Conservation (phyloP, 352 stramenopile genomes). For the Globisporangium emineosum region DNA sequence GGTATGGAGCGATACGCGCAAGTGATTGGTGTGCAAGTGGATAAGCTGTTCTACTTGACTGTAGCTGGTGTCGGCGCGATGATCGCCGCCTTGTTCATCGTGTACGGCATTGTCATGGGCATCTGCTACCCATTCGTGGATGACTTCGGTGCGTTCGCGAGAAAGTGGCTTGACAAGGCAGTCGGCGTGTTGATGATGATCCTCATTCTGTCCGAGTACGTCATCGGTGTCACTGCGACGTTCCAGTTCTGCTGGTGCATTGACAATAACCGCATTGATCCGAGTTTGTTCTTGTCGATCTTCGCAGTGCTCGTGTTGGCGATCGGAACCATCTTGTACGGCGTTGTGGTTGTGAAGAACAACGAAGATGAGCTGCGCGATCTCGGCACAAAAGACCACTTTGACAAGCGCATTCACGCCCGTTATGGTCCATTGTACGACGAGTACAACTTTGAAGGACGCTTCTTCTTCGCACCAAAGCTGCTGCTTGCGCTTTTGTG, state of each 20-base stretch:
- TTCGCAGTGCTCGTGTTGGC: slow-evolving; percentile 66
- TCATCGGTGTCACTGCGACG: slow-evolving; percentile 72
- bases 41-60: slow-evolving; percentile 85
- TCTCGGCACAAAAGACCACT: slow-evolving; percentile 79
- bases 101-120: slow-evolving; percentile 46
- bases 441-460: slow-evolving; percentile 84
- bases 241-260: slow-evolving; percentile 87
- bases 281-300: slow-evolving; percentile 64
- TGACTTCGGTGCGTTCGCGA: slow-evolving; percentile 51
- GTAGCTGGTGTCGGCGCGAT: slow-evolving; percentile 55
- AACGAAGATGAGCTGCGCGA: slow-evolving; percentile 82
- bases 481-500: slow-evolving; percentile 70
- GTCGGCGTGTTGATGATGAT: slow-evolving; percentile 83
- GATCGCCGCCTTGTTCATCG: slow-evolving; percentile 39
- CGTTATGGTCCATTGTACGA: slow-evolving; percentile 84
- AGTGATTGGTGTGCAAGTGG: slow-evolving; percentile 63
- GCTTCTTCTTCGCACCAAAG: slow-evolving; percentile 87
- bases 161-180: slow-evolving; percentile 77
- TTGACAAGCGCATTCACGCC: slow-evolving; percentile 78
- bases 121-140: slow-evolving; percentile 47
- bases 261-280: slow-evolving; percentile 50
- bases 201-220: slow-evolving; percentile 82
- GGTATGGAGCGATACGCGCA: slow-evolving; percentile 82
- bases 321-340: slow-evolving; percentile 76
- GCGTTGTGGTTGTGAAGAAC: slow-evolving; percentile 61